These are phyloP conservation scores for Boletus barrowsii DNA, from an alignment of 768 basidiomycete genomes.

Conservation along the genomic window DNA sequence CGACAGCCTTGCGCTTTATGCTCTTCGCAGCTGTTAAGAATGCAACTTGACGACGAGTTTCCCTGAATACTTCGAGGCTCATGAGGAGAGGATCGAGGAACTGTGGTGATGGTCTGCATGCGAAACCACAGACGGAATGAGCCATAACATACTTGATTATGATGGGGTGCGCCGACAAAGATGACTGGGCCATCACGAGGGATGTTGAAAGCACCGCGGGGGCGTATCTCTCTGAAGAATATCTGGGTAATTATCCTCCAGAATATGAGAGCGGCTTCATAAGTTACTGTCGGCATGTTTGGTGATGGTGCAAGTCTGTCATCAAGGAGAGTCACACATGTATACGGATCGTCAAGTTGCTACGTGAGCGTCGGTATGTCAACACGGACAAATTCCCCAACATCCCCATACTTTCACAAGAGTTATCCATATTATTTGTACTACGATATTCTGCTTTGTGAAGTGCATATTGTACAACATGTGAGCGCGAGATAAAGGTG, in stretches of 20 bases:
- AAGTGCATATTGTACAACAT: conserved; percentile 28
- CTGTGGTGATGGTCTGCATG: conserved; percentile 39
- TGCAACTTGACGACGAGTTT: conserved; percentile 76
- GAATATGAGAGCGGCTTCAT: conserved; percentile 78
- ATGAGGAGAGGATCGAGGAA: conserved; percentile 91
- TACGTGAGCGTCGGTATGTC: conserved; percentile 3
- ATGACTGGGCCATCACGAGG: conserved; percentile 88
- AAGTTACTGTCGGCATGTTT: conserved; percentile 36
- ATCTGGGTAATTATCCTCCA: conserved; percentile 86
- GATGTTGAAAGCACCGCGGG: conserved; percentile 92
- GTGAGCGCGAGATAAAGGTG: conserved; percentile 14
- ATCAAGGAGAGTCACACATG: conserved; percentile 3
- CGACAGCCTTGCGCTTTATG: conserved; percentile 75
- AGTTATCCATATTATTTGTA: conserved; percentile 13
- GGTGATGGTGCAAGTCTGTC: conserved; percentile 2
- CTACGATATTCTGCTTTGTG: conserved; percentile 18
- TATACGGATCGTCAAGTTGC: not conserved
- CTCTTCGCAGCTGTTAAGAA: conserved; percentile 90
- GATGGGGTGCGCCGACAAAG: conserved; percentile 90
- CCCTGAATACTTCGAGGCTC: conserved; percentile 79
- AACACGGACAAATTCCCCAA: conserved; percentile 27
- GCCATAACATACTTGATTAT: conserved; percentile 71
- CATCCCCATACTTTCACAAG: not conserved
- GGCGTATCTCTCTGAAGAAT: conserved; percentile 95
- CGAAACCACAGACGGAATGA: conserved; percentile 7